Base-by-base conservation (phyloP, 2,329 filamentous ascomycete species). In the Conoideocrella luteorostrata region DNA sequence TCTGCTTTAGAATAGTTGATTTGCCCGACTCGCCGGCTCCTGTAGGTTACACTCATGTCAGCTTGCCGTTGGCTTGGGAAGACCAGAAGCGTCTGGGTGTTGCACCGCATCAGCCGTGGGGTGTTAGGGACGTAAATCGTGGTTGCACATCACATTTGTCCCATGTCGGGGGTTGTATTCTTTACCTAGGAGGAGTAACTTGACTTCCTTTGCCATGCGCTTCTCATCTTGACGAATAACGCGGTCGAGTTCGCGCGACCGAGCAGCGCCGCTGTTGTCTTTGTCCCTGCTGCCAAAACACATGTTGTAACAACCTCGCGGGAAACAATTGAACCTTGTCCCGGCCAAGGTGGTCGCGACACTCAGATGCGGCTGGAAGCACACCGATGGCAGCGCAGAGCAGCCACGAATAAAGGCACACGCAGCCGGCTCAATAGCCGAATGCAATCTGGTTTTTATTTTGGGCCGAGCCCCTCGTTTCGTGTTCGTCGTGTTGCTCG, bases 1-100 rank as follows among this genome's bases (percentile, higher is more conserved):
- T 97, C 74, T 97, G 91, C 72, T 97, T 97, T 52, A 97, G 79
- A 47, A 97, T 90, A 2, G 91, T 97, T 7, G 91, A 96, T 69
- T 97, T 97, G 52, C 91, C 66, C 36, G 66, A 67, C 86, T 97
- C 91, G 61, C 91, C 91, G 57, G 91, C 91, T 65, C 91, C 90
- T 96, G 55, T 51, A 51, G n/a, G 29, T 46, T 44, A 52, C 48
- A 42, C 17, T 28, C 35, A 18, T 21, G 22, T 46, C 33, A 32
- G 37, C 24, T 22, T n/a, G 7, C 5, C 23, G 23, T 20, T 5
- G 4, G n/a, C 28, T 35, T 12, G 28, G 33, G 10, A 20, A 26
- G 3, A 15, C 21, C n/a, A n/a, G n/a, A n/a, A n/a, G n/a, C n/a
- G n/a, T n/a, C n/a, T n/a, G n/a, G n/a, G n/a, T 11, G 41, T 47